Evolutionary conservation across 2,329 filamentous ascomycete genomes (phyloP).

Genomic region (Lomentospora prolificans): DNA sequence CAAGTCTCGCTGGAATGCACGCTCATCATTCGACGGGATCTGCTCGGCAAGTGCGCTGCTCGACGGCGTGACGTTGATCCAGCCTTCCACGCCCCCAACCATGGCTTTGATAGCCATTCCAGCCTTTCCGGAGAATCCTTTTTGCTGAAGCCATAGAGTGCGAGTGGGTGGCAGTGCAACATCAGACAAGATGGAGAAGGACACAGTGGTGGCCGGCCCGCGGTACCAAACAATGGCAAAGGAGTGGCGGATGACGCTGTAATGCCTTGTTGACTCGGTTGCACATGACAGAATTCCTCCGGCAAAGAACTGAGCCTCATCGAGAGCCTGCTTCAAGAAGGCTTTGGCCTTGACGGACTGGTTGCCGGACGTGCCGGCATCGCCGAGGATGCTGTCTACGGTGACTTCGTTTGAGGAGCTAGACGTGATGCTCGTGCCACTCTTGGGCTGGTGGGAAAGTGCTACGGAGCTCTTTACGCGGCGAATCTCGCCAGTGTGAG

Average conservation of each 20-base stretch:
- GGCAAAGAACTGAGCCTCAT: conserved; percentile 55
- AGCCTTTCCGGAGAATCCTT: conserved; percentile 57
- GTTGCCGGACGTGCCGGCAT: background rate
- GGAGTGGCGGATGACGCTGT: conserved; percentile 58
- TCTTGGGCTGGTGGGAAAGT: background rate
- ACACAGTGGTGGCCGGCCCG: conserved; percentile 52
- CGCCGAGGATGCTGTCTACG: background rate
- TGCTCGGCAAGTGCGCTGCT: conserved; percentile 35
- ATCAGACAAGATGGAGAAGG: conserved; percentile 55
- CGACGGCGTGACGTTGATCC: conserved; percentile 59
- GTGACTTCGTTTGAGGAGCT: background rate
- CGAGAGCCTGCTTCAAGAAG: conserved; percentile 30
- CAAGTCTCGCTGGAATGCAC: conserved; percentile 59
- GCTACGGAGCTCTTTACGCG: background rate
- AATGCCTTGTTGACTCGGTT: conserved; percentile 54
- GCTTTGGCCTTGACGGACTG: background rate
- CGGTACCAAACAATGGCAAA: conserved; percentile 55
- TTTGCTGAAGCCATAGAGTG: conserved; percentile 57
- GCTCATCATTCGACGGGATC: conserved; percentile 47
- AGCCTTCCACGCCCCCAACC: conserved; percentile 46
- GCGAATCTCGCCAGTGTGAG: background rate
- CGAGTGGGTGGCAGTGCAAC: conserved; percentile 44
- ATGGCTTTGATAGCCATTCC: conserved; percentile 58
- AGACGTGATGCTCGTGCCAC: background rate
- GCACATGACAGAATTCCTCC: conserved; percentile 55